Conservation (phyloP, 495 filamentous ascomycete species). For the Neurospora discreta region DNA sequence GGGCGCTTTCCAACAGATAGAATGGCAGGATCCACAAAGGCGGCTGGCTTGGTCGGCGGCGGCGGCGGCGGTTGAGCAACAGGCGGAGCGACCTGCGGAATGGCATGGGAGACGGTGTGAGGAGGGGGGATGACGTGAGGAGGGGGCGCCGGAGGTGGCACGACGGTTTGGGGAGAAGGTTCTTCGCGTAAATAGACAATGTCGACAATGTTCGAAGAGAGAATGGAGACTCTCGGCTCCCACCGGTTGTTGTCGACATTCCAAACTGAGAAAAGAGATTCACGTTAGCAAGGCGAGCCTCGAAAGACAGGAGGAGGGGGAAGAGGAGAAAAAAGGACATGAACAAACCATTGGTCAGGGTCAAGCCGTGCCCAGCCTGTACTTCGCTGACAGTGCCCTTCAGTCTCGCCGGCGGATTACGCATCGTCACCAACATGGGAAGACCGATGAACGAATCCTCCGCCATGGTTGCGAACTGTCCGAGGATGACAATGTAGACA, state of each 20-base stretch:
- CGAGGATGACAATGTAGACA: background rate
- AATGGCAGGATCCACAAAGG: conserved; percentile 46
- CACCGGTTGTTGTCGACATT: conserved; percentile 17
- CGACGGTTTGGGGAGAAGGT: background rate
- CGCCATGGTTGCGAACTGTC: conserved; percentile 14
- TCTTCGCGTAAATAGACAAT: conserved; percentile 19
- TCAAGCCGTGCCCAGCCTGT: conserved; percentile 56
- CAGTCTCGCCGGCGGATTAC: conserved; percentile 51
- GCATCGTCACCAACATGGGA: conserved; percentile 65
- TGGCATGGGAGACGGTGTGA: background rate
- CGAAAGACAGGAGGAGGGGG: background rate
- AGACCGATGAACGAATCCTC: conserved; percentile 60
- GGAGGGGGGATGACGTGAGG: background rate
- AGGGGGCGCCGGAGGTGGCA: background rate
- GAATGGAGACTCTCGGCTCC: conserved; percentile 24
- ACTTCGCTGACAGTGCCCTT: conserved; percentile 66
- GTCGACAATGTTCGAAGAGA: conserved; percentile 28
- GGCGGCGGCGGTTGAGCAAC: conserved; percentile 3
- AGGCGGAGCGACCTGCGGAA: background rate
- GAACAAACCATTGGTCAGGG: conserved; percentile 63
- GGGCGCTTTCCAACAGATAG: conserved; percentile 34
- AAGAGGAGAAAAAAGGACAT: background rate
- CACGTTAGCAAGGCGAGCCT: background rate
- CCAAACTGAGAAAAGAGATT: conserved; percentile 12
- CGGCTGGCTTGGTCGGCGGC: conserved; percentile 7